These are phyloP conservation scores for Dissophora ornata DNA, from an alignment of 192 early-diverging fungal species.

Conservation along the genomic window DNA sequence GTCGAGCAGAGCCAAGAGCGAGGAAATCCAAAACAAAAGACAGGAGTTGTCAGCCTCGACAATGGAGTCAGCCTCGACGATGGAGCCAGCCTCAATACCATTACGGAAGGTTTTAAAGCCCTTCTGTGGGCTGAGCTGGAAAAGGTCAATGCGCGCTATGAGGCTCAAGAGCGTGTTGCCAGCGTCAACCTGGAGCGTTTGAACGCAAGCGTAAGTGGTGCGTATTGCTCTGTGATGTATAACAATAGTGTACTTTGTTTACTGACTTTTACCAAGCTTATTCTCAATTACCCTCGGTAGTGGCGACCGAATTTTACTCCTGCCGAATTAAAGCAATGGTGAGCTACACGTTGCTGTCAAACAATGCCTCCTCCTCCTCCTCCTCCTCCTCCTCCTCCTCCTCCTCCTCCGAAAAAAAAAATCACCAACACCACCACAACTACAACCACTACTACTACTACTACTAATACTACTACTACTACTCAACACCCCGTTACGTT, in stretches of 20 bases:
- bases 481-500: background rate
- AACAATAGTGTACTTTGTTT: no score
- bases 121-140: conserved; percentile 58
- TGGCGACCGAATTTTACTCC: conserved; percentile 51
- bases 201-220: conserved; percentile 41
- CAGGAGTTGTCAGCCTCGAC: background rate
- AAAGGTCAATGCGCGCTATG: conserved; percentile 65
- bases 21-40: conserved; percentile 1
- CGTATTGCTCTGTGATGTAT: no score
- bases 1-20: background rate
- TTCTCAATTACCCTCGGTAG: conserved; percentile 7
- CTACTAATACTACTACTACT: background rate
- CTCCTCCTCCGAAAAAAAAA: no score
- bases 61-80: no score
- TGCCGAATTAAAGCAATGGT: conserved; percentile 48
- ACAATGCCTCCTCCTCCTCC: no score
- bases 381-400: no score
- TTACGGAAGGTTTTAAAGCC: conserved; percentile 53
- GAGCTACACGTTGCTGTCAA: background rate
- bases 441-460: background rate
- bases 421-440: no score
- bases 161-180: conserved; percentile 49
- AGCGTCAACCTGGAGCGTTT: conserved; percentile 47
- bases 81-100: conserved; percentile 16
- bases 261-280: no score